A percentile compares a stretch with the other conserved stretches of the same genome.
phyloP scores from a whole-genome alignment of 1,284 basidiomycete genomes.

The Apiotrichum sp. region DNA sequence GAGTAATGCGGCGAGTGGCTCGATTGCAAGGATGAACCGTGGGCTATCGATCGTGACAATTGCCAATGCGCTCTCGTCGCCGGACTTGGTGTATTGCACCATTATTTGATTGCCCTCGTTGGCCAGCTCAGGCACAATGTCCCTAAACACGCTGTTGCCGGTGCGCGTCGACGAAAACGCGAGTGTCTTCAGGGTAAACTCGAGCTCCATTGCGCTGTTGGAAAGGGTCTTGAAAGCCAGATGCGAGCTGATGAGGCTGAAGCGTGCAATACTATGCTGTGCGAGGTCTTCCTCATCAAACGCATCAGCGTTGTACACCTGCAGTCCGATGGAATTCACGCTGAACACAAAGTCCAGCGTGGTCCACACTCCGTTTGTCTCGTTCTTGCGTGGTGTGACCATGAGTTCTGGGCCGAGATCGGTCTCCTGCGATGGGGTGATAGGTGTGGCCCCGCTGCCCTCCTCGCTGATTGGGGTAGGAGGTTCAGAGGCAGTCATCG shows the following conservation, averaged over 20 bases:
- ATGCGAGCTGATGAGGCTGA: slow-evolving; percentile 73
- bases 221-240: slow-evolving; percentile 78
- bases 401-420: slow-evolving; percentile 52
- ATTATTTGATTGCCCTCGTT: slow-evolving; percentile 90
- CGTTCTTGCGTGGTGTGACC: slow-evolving; percentile 24
- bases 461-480: slow-evolving; percentile 11
- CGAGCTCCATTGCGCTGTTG: slow-evolving; percentile 76
- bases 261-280: slow-evolving; percentile 76
- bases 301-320: slow-evolving; percentile 75
- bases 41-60: slow-evolving; percentile 90
- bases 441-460: slow-evolving; percentile 15
- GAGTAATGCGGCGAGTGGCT: slow-evolving; percentile 82
- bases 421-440: slow-evolving; percentile 25
- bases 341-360: slow-evolving; percentile 71
- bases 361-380: slow-evolving; percentile 52
- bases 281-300: slow-evolving; percentile 58
- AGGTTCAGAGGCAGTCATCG: slow-evolving; percentile 16
- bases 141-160: slow-evolving; percentile 79
- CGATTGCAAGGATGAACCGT: slow-evolving; percentile 85
- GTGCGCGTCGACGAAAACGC: slow-evolving; percentile 84
- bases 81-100: slow-evolving; percentile 75
- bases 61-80: slow-evolving; percentile 59
- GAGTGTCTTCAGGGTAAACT: slow-evolving; percentile 81
- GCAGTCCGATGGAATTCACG: slow-evolving; percentile 72
- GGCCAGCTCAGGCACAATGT: slow-evolving; percentile 87